phyloP scores from a whole-genome alignment of 148 eudicot species.

The Hydrangea macrophylla region DNA sequence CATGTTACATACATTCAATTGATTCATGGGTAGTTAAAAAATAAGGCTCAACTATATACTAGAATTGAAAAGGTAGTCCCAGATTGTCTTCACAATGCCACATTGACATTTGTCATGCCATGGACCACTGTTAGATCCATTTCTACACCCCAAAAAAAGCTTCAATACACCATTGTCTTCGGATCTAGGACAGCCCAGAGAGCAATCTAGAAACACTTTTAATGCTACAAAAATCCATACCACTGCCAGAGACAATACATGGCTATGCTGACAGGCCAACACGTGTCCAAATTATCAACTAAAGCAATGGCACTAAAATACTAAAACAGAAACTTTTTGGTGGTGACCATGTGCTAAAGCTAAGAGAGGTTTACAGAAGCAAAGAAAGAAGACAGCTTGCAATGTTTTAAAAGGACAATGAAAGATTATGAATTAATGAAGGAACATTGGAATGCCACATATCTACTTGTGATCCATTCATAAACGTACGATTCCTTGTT shows the following conservation, averaged over 20 bases:
- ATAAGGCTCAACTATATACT: no score
- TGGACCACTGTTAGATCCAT: slow-evolving; percentile 14
- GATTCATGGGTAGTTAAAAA: no score
- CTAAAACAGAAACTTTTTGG: slow-evolving; percentile 10
- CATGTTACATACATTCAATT: no score
- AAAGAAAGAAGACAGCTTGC: slow-evolving; percentile 19
- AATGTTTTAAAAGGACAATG: background rate
- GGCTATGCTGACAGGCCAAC: slow-evolving; percentile 1
- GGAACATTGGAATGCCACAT: slow-evolving; percentile 24
- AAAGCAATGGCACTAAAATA: background rate
- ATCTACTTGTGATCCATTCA: slow-evolving; percentile 20
- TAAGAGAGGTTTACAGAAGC: slow-evolving; percentile 1
- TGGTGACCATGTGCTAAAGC: slow-evolving; percentile 36
- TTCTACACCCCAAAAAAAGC: slow-evolving; percentile 8
- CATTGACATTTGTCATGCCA: background rate
- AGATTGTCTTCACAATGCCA: background rate
- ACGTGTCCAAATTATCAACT: background rate
- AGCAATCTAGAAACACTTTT: slow-evolving; percentile 12
- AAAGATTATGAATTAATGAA: slow-evolving; percentile 14
- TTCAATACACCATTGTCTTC: slow-evolving; percentile 8
- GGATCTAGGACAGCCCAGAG: slow-evolving; percentile 21
- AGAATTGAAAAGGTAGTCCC: no score
- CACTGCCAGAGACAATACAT: background rate
- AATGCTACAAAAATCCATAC: background rate
- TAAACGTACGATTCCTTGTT: background rate